These are phyloP conservation scores for Guadua angustifolia DNA, from an alignment of 176 grass and related monocot species.

Conservation along the genomic window DNA sequence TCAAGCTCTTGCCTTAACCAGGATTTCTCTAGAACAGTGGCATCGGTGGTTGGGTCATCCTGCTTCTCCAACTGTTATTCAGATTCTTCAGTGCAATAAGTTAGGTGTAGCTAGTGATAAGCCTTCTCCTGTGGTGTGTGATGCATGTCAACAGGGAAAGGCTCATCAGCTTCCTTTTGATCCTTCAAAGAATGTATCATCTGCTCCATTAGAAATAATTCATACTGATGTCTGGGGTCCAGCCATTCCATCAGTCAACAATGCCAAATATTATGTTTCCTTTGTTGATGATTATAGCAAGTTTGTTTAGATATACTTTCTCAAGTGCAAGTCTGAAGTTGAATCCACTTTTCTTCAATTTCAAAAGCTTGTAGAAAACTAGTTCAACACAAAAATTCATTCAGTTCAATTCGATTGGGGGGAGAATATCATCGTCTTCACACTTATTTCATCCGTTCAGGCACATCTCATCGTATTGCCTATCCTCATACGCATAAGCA, in stretches of 20 bases:
- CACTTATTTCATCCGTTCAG: too few species aligned
- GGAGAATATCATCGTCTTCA: too few species aligned
- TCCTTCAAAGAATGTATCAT: accelerated
- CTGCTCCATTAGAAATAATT: background rate
- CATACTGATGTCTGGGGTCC: background rate
- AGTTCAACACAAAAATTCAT: accelerated
- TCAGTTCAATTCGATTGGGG: background rate
- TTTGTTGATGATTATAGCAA: background rate
- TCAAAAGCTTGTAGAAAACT: background rate
- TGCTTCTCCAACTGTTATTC: accelerated
- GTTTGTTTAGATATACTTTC: background rate
- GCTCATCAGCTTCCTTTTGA: background rate
- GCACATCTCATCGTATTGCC: too few species aligned
- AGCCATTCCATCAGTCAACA: background rate
- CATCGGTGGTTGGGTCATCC: background rate
- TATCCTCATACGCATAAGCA: too few species aligned
- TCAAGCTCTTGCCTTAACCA: accelerated
- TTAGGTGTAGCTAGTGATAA: accelerated
- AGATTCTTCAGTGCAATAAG: accelerated
- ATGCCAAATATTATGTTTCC: background rate
- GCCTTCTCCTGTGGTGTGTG: background rate
- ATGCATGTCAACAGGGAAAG: background rate
- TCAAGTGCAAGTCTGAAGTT: background rate
- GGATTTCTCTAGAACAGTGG: background rate
- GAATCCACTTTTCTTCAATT: background rate